These are phyloP conservation scores for Amanita thiersii DNA, from an alignment of 768 basidiomycete species.

Conservation along the genomic window DNA sequence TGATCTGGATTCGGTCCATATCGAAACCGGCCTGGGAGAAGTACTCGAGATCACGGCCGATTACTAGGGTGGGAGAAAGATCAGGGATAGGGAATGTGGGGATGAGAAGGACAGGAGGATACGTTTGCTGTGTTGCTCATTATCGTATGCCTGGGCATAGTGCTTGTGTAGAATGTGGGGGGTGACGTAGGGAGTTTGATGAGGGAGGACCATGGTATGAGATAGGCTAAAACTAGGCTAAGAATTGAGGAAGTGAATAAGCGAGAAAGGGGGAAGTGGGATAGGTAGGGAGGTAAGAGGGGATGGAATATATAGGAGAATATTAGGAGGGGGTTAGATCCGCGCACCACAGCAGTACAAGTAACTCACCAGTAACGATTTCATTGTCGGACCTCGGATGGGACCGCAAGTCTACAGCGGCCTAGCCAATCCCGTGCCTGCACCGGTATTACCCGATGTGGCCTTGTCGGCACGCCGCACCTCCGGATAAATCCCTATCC, in stretches of 20 bases:
- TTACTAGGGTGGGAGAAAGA: conserved; percentile 42
- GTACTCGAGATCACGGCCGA: conserved; percentile 90
- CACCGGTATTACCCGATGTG: not conserved
- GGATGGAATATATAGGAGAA: not conserved
- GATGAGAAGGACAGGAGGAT: conserved; percentile 20
- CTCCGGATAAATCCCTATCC: no score
- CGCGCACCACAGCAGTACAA: not conserved
- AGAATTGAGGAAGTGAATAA: conserved; percentile 11
- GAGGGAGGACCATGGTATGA: conserved; percentile 61
- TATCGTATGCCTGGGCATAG: conserved; percentile 70
- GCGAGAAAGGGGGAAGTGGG: conserved; percentile 7
- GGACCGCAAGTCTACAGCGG: no score
- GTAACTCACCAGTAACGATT: no score
- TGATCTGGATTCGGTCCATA: conserved; percentile 95
- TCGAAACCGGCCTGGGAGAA: conserved; percentile 99
- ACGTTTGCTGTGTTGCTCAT: conserved; percentile 54
- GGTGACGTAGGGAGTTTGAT: conserved; percentile 79
- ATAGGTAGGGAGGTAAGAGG: conserved; percentile 10
- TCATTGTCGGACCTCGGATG: not conserved
- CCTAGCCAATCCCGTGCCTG: not conserved
- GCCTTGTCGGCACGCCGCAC: no score
- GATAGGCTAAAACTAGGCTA: no score
- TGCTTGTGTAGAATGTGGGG: conserved; percentile 85
- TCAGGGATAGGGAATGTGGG: conserved; percentile 7
- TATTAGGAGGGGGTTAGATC: not conserved